Evolutionary conservation across 345 rosid species (phyloP), one percentile per base, ranked within the genome.

Genomic region (Camelina sativa): DNA sequence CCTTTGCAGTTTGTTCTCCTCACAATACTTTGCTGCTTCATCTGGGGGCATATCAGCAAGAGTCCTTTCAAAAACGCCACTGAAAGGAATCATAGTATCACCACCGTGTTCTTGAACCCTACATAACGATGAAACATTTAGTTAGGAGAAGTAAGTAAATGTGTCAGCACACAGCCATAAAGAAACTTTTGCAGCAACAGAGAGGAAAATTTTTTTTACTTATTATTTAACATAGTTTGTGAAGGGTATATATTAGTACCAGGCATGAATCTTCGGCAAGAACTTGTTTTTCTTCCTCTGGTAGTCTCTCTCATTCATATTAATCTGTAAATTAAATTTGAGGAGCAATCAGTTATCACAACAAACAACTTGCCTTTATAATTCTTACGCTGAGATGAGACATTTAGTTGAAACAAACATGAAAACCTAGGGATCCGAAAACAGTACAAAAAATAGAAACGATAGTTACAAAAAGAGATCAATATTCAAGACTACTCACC

Each of bases 21-120:
- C 96, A 2, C 98, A 95, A 79, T 95, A 95, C 77, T 86, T 86
- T 61, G 86, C 86, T 13, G 86, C 90, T 80, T 92, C 97, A 53
- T 86, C 87, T 57, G 88, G 91, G 32, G 79, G 50, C 88, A 92
- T 77, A 85, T 95, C 99, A 67, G 91, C 86, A 41, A 95, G 87
- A 76, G 68, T 89, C 81, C 88, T 89, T 79, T 95, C 99, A 46
- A 92, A 80, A 22, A 25, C 85, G 71, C 91, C 86, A 54, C 99
- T 92, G 76, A 95, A 95, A 78, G 99, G 99, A 83, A 95, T 90
- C 82, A 95, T 95, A 55, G 85, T 59, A 83, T 90, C 98, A 25
- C 88, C 94, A 19, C 98, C 97, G 71, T 95, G 98, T 71, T 90
- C 99, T 83, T 95, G 97, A 76, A 95, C 98, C 99, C 98, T 92